phyloP scores from a whole-genome alignment of 2,329 filamentous ascomycete genomes.

The Xylaria sp. region DNA sequence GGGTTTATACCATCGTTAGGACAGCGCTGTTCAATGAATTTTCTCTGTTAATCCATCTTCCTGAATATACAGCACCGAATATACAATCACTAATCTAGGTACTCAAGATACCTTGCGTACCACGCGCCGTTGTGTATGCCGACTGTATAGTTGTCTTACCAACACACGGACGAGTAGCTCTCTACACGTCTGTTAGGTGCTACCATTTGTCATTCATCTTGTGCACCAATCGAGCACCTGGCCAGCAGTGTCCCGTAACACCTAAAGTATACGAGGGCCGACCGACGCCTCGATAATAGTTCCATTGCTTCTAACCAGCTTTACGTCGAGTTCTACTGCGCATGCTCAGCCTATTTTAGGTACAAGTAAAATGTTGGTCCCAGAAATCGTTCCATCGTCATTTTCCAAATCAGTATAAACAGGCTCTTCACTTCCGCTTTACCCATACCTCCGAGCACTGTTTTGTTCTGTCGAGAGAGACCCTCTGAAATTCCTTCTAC shows the following conservation, averaged over 20 bases:
- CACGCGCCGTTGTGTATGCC: conserved; percentile 12
- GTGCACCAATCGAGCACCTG: neutral
- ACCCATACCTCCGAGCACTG: neutral
- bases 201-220: neutral
- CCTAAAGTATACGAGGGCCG: neutral
- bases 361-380: conserved; percentile 14
- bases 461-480: neutral
- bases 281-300: neutral
- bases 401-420: neutral
- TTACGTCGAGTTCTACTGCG: neutral
- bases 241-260: neutral
- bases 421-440: neutral
- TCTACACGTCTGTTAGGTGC: conserved; percentile 10
- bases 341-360: neutral
- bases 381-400: neutral
- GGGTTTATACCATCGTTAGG: neutral
- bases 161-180: neutral
- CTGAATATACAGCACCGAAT: conserved; percentile 1
- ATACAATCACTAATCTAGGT: neutral
- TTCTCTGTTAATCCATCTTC: neutral
- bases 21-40: conserved; percentile 2
- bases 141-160: conserved; percentile 16
- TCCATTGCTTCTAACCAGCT: conserved; percentile 11
- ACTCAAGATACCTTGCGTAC: neutral
- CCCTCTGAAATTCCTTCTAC: neutral